phyloP scores from a whole-genome alignment of 2,329 filamentous ascomycete species.

The Cytospora leucostoma region DNA sequence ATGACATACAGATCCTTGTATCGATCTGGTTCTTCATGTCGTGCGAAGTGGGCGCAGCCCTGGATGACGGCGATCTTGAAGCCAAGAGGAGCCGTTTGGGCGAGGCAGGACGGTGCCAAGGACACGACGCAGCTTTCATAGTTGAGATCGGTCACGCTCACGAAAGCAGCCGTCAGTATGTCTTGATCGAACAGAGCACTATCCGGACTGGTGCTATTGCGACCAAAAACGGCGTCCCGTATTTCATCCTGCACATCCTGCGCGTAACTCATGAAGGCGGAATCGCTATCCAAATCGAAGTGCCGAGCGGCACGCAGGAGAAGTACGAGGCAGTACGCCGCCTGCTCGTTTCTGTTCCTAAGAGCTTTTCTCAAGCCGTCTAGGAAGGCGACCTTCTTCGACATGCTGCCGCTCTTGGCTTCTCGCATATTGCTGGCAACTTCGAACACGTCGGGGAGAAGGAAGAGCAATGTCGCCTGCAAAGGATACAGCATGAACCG shows the following conservation, averaged over 20 bases:
- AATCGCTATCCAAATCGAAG: constrained; percentile 64
- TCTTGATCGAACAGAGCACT: constrained; percentile 60
- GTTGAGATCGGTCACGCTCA: constrained; percentile 63
- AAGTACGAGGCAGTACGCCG: constrained; percentile 65
- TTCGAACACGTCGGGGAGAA: constrained; percentile 70
- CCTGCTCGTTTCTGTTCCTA: constrained; percentile 65
- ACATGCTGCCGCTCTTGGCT: constrained; percentile 61
- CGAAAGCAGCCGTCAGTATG: constrained; percentile 67
- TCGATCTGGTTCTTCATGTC: constrained; percentile 48
- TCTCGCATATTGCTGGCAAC: constrained; percentile 68
- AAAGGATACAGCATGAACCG: constrained; percentile 61
- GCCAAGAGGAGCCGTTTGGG: constrained; percentile 55
- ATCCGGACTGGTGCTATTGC: constrained; percentile 49
- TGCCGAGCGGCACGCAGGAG: constrained; percentile 64
- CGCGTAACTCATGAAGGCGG: constrained; percentile 65
- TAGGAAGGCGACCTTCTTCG: constrained; percentile 67
- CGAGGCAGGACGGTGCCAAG: constrained; percentile 58
- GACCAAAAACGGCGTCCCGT: constrained; percentile 64
- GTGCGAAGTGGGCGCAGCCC: constrained; percentile 63
- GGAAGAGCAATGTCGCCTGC: constrained; percentile 62
- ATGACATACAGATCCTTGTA: constrained; percentile 59
- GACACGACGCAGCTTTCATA: constrained; percentile 59
- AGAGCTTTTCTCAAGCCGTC: constrained; percentile 64
- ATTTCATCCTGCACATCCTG: constrained; percentile 71
- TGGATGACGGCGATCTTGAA: constrained; percentile 66